Evolutionary conservation across 2,329 filamentous ascomycete genomes (phyloP).

Genomic region (Byssoonygena ceratinophila): DNA sequence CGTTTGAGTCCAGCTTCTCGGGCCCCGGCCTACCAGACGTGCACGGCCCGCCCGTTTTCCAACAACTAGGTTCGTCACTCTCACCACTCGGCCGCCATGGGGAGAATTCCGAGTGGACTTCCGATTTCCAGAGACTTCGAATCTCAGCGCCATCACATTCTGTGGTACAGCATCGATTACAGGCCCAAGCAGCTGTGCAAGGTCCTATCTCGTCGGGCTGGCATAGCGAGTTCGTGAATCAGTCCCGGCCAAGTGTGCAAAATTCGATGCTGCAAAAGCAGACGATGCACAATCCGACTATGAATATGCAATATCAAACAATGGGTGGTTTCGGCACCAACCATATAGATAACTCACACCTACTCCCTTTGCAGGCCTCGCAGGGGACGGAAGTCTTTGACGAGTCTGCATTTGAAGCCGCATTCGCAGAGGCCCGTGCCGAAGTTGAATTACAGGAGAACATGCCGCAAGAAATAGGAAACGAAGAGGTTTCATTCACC

Average conservation of each 20-base stretch:
- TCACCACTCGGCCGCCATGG: slow-evolving; percentile 22
- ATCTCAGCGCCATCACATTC: slow-evolving; percentile 33
- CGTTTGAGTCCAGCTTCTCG: slow-evolving; percentile 46
- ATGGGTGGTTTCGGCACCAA: neutral
- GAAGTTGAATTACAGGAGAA: slow-evolving; percentile 28
- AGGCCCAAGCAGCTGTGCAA: slow-evolving; percentile 29
- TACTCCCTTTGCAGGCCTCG: slow-evolving; percentile 25
- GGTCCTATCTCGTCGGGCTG: slow-evolving; percentile 36
- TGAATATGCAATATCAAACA: slow-evolving; percentile 1
- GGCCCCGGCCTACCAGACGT: slow-evolving; percentile 27
- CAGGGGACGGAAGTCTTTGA: slow-evolving; percentile 30
- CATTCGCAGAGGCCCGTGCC: slow-evolving; percentile 34
- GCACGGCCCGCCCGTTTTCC: slow-evolving; percentile 20
- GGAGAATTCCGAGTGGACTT: slow-evolving; percentile 32
- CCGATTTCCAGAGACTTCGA: slow-evolving; percentile 39
- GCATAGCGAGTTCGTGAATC: slow-evolving; percentile 52
- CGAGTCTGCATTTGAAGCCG: slow-evolving; percentile 38
- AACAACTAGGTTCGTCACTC: slow-evolving; percentile 14
- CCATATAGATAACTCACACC: neutral
- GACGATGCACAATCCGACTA: slow-evolving; percentile 8
- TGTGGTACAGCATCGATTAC: slow-evolving; percentile 41
- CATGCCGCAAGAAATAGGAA: slow-evolving; percentile 12
- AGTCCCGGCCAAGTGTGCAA: slow-evolving; percentile 22
- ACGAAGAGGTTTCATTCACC: neutral
- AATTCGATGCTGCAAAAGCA: slow-evolving; percentile 3